Conservation (phyloP, 768 basidiomycete genomes). For the Pisolithus albus region DNA sequence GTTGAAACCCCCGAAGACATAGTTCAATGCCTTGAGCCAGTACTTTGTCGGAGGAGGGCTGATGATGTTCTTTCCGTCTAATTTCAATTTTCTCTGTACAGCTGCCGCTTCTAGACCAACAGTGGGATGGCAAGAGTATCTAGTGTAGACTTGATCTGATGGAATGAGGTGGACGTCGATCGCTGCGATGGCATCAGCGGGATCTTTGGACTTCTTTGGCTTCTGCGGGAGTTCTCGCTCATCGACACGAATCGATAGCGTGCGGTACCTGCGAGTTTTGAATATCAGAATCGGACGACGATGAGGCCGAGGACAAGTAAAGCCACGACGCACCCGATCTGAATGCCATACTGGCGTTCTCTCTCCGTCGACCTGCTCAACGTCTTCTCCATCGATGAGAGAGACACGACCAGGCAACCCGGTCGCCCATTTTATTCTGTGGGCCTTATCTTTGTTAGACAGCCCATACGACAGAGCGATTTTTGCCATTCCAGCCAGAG, state of each 20-base stretch:
- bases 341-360: constrained; percentile 22
- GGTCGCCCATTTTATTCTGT: too few relatives aligned
- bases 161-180: constrained; percentile 45
- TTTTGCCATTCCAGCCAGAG: too few relatives aligned
- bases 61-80: constrained; percentile 43
- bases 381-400: too few relatives aligned
- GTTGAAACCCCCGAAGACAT: constrained; percentile 54
- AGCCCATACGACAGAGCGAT: too few relatives aligned
- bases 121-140: constrained; percentile 36
- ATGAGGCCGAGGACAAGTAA: neutral
- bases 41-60: constrained; percentile 41
- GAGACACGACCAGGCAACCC: too few relatives aligned
- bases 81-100: constrained; percentile 31
- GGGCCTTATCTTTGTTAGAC: too few relatives aligned
- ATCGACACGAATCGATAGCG: constrained; percentile 40
- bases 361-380: neutral
- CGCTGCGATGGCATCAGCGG: constrained; percentile 33
- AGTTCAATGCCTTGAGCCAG: constrained; percentile 45
- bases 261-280: constrained; percentile 30
- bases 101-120: constrained; percentile 44
- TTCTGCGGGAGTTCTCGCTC: constrained; percentile 17
- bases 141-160: constrained; percentile 35
- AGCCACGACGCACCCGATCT: constrained; percentile 14
- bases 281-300: neutral
- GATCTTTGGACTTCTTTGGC: constrained; percentile 21